Conservation (phyloP, 129 eudicot genomes). For the Scalesia atractyloides region DNA sequence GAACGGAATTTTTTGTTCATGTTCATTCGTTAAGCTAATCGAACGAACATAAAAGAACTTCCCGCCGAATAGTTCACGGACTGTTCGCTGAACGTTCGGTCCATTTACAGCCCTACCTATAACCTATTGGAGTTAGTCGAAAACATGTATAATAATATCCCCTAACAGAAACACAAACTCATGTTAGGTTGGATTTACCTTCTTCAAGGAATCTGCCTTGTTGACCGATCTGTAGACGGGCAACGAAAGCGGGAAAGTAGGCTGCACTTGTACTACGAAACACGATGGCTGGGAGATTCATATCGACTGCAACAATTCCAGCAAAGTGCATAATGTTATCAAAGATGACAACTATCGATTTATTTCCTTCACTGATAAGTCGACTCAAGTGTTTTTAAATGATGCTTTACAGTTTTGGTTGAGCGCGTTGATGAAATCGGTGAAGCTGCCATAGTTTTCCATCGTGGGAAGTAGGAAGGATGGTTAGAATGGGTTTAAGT, state of each 20-base stretch:
- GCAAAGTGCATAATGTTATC: conserved; percentile 49
- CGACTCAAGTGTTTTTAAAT: conserved; percentile 37
- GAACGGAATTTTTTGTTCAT: too few relatives aligned
- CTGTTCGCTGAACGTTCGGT: too few relatives aligned
- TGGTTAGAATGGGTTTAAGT: conserved; percentile 37
- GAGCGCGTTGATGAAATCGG: conserved; percentile 9
- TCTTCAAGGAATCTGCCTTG: conserved; percentile 28
- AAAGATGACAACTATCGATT: conserved; percentile 39
- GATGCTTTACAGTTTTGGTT: conserved; percentile 39
- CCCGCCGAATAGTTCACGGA: too few relatives aligned
- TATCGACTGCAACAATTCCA: conserved; percentile 36
- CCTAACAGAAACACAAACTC: not conserved
- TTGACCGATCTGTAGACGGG: conserved; percentile 29
- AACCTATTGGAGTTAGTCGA: too few relatives aligned
- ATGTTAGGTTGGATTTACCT: conserved; percentile 23
- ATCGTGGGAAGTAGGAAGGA: conserved; percentile 41
- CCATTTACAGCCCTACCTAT: too few relatives aligned
- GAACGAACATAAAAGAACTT: too few relatives aligned
- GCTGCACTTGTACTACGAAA: conserved; percentile 37
- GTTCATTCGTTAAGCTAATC: too few relatives aligned
- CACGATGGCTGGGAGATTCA: conserved; percentile 38
- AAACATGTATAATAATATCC: too few relatives aligned
- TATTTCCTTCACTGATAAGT: conserved; percentile 29
- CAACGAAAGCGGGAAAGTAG: conserved; percentile 22
- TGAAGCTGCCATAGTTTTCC: not conserved